A percentile compares a stretch with the other conserved stretches of the same genome.
These are phyloP conservation scores for Phanerodontia chrysosporium DNA, from an alignment of 768 basidiomycete genomes.

Conservation along the genomic window DNA sequence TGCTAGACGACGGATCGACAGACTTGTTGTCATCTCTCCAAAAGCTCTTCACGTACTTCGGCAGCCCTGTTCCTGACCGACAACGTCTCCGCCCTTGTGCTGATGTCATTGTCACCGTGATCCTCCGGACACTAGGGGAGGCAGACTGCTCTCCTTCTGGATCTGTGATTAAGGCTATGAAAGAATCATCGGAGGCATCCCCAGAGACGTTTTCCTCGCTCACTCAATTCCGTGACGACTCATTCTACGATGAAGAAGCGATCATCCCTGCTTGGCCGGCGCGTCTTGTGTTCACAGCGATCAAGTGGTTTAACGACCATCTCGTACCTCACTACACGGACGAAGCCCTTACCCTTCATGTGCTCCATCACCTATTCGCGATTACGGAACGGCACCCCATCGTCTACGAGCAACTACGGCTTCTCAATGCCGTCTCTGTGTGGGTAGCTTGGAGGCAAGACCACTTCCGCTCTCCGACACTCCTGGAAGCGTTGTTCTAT, in stretches of 20 bases:
- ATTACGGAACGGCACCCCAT: conserved; percentile 62
- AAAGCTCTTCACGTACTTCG: not conserved
- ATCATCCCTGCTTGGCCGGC: conserved; percentile 60
- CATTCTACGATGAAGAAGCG: conserved; percentile 54
- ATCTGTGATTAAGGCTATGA: conserved; percentile 43
- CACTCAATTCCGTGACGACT: conserved; percentile 47
- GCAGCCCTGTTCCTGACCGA: conserved; percentile 14
- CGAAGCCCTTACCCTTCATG: conserved; percentile 70
- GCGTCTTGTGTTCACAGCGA: conserved; percentile 44
- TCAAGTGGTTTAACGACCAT: conserved; percentile 58
- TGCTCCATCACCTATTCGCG: conserved; percentile 69
- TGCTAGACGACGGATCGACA: not conserved
- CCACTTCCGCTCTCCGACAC: conserved; percentile 50
- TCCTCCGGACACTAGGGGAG: conserved; percentile 63
- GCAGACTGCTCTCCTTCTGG: conserved; percentile 56
- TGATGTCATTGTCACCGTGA: conserved; percentile 53
- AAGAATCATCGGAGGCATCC: conserved; percentile 17
- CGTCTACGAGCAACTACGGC: conserved; percentile 78
- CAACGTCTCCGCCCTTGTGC: conserved; percentile 40
- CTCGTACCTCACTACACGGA: conserved; percentile 38
- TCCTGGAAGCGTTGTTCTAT: conserved; percentile 67
- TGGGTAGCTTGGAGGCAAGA: conserved; percentile 61
- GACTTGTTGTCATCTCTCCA: not conserved
- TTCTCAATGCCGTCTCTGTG: conserved; percentile 67
- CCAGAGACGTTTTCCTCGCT: conserved; percentile 45